These are phyloP conservation scores for Saccharomycopsis vini DNA, from an alignment of 805 yeast genomes.

Conservation along the genomic window DNA sequence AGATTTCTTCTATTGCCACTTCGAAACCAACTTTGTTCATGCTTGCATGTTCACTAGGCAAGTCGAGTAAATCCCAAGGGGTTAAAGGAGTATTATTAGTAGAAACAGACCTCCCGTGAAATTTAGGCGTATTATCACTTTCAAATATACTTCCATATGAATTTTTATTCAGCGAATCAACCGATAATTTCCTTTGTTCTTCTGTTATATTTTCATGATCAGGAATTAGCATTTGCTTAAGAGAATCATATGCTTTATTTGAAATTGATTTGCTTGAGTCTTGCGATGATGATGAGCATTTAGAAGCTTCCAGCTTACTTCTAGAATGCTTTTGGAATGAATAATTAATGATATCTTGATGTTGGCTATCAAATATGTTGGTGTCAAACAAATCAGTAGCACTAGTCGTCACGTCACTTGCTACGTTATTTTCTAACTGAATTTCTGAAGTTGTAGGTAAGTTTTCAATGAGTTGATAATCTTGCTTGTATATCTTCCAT, in stretches of 20 bases:
- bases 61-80: conserved; percentile 18
- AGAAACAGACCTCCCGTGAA: not conserved
- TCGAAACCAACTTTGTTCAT: no score
- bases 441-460: not conserved
- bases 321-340: not conserved
- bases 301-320: no score
- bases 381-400: not conserved
- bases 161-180: not conserved
- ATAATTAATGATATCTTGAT: not conserved
- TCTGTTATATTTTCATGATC: no score
- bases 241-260: not conserved
- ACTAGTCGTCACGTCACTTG: not conserved
- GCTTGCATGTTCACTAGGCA: conserved; percentile 1
- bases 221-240: no score
- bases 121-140: not conserved
- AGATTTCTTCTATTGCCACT: no score
- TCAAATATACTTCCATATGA: conserved; percentile 4
- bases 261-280: not conserved
- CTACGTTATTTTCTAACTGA: no score
- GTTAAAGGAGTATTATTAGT: conserved; percentile 17
- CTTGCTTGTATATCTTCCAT: conserved; percentile 15
- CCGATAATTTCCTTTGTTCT: not conserved
- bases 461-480: no score
- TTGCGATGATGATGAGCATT: not conserved
- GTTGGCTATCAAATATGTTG: no score